Evolutionary conservation across 2,329 filamentous ascomycete genomes (phyloP), one percentile per base, ranked within the genome.

Genomic region (Dryadomyces sulphureus): DNA sequence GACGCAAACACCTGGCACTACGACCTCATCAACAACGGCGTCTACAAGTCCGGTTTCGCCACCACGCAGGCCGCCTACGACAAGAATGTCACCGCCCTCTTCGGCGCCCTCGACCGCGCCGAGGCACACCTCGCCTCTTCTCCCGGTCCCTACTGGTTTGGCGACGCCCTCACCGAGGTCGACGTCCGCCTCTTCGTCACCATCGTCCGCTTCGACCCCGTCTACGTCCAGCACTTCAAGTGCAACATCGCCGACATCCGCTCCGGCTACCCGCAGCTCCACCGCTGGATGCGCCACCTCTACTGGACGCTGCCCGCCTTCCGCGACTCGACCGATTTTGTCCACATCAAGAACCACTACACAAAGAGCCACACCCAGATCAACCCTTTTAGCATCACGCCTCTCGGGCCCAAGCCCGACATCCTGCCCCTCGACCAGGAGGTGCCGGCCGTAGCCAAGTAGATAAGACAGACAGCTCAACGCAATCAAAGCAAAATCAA

Each of bases 311-410:
- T 78, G 21, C 69, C 78, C 0, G 87, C 86, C 2, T 95, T 94
- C 66, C 68, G 69, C 52, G 76, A 84, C 44, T 92, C 88, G 50
- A 94, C 89, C 20, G 76, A 95, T 62, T 94, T 94, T 61, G 77
- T 93, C 62, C 92, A 98, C 65, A 96, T 96, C 68, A 95, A 94
- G 75, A 82, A 69, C 61, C 77, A 81, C 60, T 77, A 76, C 60
- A 77, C 75, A 49, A 66, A 70, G 55, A 77, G 72, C 53, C 74
- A 79, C 56, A 69, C 68, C 9, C 72, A 82, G 65, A 81, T 83
- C 59, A 83, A 83, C 62, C 79, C 77, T 16, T 62, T 68, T 43
- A 67, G 70, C 35, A 94, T 98, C 58, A 90, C 87, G 21, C 89
- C 90, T 1, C 59, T 94, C 16, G 90, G 90, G 0, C 90, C 92